Percentiles rank a stretch among this genome's conserved stretches.
phyloP scores from a whole-genome alignment of 2,329 filamentous ascomycete genomes.

The Claviceps capensis region DNA sequence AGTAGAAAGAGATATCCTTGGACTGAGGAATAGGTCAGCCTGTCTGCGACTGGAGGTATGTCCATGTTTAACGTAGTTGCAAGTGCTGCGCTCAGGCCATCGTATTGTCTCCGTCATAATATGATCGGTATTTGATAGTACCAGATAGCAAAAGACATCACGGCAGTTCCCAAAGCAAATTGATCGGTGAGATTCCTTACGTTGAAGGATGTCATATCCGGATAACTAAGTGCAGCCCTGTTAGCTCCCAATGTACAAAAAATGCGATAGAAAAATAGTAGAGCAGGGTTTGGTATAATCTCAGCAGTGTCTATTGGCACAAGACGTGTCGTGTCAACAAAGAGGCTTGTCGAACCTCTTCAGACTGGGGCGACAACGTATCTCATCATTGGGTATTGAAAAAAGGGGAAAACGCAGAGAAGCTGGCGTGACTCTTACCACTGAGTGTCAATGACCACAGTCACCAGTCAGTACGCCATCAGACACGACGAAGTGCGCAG shows the following conservation, averaged over 20 bases:
- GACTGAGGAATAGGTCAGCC: not conserved
- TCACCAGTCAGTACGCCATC: not conserved
- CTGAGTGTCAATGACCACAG: not conserved
- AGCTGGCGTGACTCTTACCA: not conserved
- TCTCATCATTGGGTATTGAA: constrained; percentile 29
- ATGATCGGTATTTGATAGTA: constrained; percentile 34
- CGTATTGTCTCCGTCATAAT: constrained; percentile 23
- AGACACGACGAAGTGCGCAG: no score
- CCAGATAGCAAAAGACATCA: constrained; percentile 27
- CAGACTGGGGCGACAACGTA: constrained; percentile 37
- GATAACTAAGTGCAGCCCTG: not conserved
- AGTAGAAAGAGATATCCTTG: not conserved
- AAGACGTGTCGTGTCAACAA: constrained; percentile 39
- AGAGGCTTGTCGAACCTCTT: constrained; percentile 33
- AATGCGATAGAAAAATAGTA: not conserved
- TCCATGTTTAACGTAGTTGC: not conserved
- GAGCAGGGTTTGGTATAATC: constrained; percentile 4
- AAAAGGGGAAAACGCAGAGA: not conserved
- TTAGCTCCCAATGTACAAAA: not conserved
- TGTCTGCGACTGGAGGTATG: not conserved
- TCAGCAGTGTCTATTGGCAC: constrained; percentile 44
- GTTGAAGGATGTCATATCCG: not conserved
- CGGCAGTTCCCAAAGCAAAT: constrained; percentile 10
- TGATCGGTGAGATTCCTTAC: constrained; percentile 2
- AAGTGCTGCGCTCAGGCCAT: constrained; percentile 16